phyloP scores from a whole-genome alignment of 768 basidiomycete genomes.

The Termitomyces sp. region DNA sequence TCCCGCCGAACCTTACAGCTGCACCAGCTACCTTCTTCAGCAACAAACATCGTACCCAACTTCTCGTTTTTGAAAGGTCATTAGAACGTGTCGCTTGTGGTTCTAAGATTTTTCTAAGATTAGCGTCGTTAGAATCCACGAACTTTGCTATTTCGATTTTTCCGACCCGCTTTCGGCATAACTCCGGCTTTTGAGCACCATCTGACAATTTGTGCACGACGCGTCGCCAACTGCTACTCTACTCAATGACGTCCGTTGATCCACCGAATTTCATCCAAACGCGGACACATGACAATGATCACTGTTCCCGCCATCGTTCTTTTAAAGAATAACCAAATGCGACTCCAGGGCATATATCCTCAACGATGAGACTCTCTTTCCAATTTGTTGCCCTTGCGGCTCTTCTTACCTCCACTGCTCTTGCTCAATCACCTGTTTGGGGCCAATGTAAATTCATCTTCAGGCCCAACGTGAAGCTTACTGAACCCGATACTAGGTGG shows the following conservation, averaged over 20 bases:
- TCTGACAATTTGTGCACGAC: neutral
- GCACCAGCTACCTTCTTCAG: too few species aligned
- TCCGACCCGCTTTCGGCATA: neutral
- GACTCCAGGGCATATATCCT: neutral
- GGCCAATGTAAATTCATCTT: slow-evolving; percentile 16
- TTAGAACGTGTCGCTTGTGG: neutral
- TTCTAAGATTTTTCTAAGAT: too few species aligned
- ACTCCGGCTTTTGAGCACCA: neutral
- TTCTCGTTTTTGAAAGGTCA: neutral
- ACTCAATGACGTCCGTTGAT: neutral
- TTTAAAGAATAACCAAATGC: neutral
- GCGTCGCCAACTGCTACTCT: neutral
- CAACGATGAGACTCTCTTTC: neutral
- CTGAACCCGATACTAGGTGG: slow-evolving; percentile 13
- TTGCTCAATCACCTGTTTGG: slow-evolving; percentile 19
- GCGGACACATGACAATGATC: neutral
- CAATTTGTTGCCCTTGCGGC: slow-evolving; percentile 9
- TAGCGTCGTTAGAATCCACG: too few species aligned
- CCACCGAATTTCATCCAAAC: slow-evolving; percentile 2
- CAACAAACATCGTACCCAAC: too few species aligned
- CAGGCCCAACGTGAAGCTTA: neutral
- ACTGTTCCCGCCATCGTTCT: neutral
- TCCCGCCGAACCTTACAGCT: too few species aligned
- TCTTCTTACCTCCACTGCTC: slow-evolving; percentile 6
- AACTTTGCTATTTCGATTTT: neutral